Percentiles rank a stretch among this genome's conserved stretches.
Evolutionary conservation across 208 protist species (phyloP).

Genomic region (Eutreptiella sp.): DNA sequence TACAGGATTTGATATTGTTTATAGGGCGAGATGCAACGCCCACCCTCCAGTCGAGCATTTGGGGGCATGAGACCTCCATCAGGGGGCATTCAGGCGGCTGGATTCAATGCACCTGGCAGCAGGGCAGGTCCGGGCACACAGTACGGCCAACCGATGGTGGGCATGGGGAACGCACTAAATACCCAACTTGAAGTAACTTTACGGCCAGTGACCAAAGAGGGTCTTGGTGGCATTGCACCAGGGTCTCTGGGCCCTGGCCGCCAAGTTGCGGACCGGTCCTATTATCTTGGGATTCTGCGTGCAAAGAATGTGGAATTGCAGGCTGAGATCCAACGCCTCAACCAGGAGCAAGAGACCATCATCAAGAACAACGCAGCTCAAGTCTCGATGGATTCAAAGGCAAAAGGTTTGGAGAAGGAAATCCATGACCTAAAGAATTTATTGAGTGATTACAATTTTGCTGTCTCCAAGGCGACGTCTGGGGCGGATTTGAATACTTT

Average conservation of each 20-base stretch:
- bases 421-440: slow-evolving; percentile 61
- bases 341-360: slow-evolving; percentile 71
- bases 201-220: slow-evolving; percentile 56
- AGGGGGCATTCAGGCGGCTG: too few species aligned
- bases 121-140: slow-evolving; percentile 47
- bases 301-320: slow-evolving; percentile 74
- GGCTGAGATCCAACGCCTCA: slow-evolving; percentile 69
- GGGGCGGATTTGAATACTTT: slow-evolving; percentile 54
- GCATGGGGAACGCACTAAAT: slow-evolving; percentile 66
- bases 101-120: too few species aligned
- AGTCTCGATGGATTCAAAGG: slow-evolving; percentile 51
- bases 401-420: slow-evolving; percentile 58
- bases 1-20: too few species aligned
- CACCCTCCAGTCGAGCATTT: too few species aligned
- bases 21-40: too few species aligned
- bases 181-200: slow-evolving; percentile 61
- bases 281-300: slow-evolving; percentile 74
- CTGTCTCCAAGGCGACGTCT: slow-evolving; percentile 54
- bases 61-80: too few species aligned
- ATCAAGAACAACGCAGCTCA: slow-evolving; percentile 61
- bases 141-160: slow-evolving; percentile 54
- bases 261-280: slow-evolving; percentile 76
- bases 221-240: slow-evolving; percentile 49
- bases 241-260: slow-evolving; percentile 63
- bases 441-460: slow-evolving; percentile 69